Conservation (phyloP, 768 basidiomycete genomes). For the Plicaturopsis crispa region DNA sequence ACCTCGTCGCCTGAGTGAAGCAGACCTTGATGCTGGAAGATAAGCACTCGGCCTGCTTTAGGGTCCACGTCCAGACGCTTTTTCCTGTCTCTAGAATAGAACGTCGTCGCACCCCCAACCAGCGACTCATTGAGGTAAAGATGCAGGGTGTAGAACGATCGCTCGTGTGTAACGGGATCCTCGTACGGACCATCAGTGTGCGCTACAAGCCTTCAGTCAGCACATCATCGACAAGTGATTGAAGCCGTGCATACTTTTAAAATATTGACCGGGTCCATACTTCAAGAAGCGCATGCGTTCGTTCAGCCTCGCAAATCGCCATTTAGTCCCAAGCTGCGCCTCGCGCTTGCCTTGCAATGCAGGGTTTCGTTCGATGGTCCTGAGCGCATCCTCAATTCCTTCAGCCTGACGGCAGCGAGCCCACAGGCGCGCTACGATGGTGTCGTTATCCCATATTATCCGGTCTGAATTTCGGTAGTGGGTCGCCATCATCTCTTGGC, state of each 20-base stretch:
- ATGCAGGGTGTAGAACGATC: slow-evolving; percentile 35
- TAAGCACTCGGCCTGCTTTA: slow-evolving; percentile 30
- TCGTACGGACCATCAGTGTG: slow-evolving; percentile 31
- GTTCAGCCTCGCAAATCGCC: slow-evolving; percentile 25
- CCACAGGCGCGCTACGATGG: neutral
- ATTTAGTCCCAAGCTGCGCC: neutral
- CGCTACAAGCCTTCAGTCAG: slow-evolving; percentile 8
- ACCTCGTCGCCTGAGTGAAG: slow-evolving; percentile 17
- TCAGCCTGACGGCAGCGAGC: neutral
- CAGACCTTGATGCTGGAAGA: slow-evolving; percentile 33
- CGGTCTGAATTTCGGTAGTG: neutral
- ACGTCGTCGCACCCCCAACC: slow-evolving; percentile 28
- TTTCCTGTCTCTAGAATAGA: slow-evolving; percentile 24
- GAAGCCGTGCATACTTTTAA: slow-evolving; percentile 10
- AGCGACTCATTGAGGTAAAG: slow-evolving; percentile 30
- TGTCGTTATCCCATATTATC: neutral
- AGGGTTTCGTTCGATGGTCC: neutral
- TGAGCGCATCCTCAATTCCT: neutral
- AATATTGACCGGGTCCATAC: slow-evolving; percentile 35
- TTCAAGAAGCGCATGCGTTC: slow-evolving; percentile 34
- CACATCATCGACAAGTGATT: too few relatives aligned
- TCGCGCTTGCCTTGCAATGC: neutral
- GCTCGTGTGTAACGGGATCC: slow-evolving; percentile 26
- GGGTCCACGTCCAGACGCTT: slow-evolving; percentile 33
- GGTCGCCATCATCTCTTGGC: neutral